Evolutionary conservation across 163 green algal species (phyloP).

Genomic region (Chlorella variabilis): DNA sequence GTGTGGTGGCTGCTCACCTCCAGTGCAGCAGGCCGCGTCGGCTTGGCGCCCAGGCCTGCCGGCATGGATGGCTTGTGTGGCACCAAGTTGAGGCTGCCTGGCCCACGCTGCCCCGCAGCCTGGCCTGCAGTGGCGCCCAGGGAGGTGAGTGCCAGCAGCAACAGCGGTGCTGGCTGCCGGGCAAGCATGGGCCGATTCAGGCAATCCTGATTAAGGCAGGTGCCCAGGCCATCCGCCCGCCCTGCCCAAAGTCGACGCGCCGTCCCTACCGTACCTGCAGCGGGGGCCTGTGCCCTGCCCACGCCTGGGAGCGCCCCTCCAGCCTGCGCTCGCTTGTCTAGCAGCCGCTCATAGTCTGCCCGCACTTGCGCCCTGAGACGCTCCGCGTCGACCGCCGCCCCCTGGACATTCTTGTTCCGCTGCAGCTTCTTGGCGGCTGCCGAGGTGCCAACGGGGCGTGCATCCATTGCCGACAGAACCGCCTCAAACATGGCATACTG

Average conservation of each 20-base stretch:
- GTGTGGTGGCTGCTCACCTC: not conserved
- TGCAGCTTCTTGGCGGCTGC: slow-evolving; percentile 33
- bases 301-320: too few relatives aligned
- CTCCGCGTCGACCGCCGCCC: not conserved
- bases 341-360: not conserved
- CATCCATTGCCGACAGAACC: slow-evolving; percentile 4
- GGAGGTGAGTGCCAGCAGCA: too few relatives aligned
- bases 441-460: not conserved
- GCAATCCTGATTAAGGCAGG: too few relatives aligned
- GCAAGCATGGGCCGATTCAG: too few relatives aligned
- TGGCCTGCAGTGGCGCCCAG: not conserved
- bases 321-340: not conserved
- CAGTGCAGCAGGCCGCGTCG: not conserved
- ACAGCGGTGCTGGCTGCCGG: too few relatives aligned
- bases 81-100: not conserved
- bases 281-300: not conserved
- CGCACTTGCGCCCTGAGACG: not conserved
- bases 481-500: slow-evolving; percentile 52
- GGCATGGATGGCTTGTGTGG: not conserved
- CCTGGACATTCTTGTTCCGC: not conserved
- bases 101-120: too few relatives aligned
- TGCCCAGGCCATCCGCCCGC: too few relatives aligned
- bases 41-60: not conserved
- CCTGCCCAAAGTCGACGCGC: too few relatives aligned
- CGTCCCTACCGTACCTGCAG: too few relatives aligned